These are phyloP conservation scores for Metschnikowia shivogae DNA, from an alignment of 805 yeast genomes.

Conservation along the genomic window DNA sequence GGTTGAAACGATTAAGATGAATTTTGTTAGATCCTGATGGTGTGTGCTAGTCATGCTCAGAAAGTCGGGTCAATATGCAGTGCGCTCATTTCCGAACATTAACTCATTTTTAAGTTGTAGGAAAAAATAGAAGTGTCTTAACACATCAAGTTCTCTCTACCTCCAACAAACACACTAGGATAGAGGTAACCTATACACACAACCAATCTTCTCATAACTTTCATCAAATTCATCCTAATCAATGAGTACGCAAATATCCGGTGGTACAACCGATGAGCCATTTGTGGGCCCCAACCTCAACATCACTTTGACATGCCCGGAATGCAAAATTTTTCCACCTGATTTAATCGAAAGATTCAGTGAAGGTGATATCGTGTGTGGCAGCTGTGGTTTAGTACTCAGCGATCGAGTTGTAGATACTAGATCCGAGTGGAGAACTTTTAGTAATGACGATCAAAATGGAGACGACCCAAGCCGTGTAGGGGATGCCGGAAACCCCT, in stretches of 20 bases:
- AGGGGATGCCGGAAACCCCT: slow-evolving; percentile 93
- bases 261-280: slow-evolving; percentile 22
- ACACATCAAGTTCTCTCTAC: no score
- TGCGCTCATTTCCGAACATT: no score
- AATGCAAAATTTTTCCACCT: slow-evolving; percentile 93
- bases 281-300: slow-evolving; percentile 75
- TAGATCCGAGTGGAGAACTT: slow-evolving; percentile 98
- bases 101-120: no score
- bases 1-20: slow-evolving; percentile 2
- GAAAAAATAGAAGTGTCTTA: no score
- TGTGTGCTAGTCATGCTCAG: not conserved
- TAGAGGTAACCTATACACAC: no score
- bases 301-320: slow-evolving; percentile 90
- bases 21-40: not conserved
- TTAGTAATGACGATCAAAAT: slow-evolving; percentile 95
- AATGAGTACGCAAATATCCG: slow-evolving; percentile 12
- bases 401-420: slow-evolving; percentile 92
- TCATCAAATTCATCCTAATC: not conserved
- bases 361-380: slow-evolving; percentile 98
- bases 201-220: not conserved
- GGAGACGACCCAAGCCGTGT: slow-evolving; percentile 99
- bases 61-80: not conserved
- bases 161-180: no score
- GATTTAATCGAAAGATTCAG: slow-evolving; percentile 91
- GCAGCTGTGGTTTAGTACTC: slow-evolving; percentile 89